A percentile compares a stretch with the other conserved stretches of the same genome.
phyloP scores from a whole-genome alignment of 1,139 yeast genomes.

The Protomyces pachydermus region DNA sequence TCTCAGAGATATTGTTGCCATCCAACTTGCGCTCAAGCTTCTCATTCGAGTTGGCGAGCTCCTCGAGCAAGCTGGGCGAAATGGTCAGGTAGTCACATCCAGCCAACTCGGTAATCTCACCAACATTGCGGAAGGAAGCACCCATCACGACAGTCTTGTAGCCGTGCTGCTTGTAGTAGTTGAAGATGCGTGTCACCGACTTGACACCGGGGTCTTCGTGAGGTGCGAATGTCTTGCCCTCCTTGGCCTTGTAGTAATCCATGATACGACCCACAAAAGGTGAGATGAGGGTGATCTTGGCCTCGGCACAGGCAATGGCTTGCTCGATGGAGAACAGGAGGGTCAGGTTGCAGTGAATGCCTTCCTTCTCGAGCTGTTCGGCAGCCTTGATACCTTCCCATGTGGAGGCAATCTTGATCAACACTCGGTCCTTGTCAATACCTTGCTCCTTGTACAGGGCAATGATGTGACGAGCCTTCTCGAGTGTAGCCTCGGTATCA shows the following conservation, averaged over 20 bases:
- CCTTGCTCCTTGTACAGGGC: constrained; percentile 78
- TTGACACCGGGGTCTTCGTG: constrained; percentile 93
- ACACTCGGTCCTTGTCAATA: constrained; percentile 77
- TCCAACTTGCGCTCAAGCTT: constrained; percentile 70
- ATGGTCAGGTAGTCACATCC: constrained; percentile 97
- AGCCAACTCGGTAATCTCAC: constrained; percentile 94
- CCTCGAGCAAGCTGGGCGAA: constrained; percentile 88
- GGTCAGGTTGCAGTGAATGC: constrained; percentile 92
- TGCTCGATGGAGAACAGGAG: constrained; percentile 90
- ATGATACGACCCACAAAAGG: constrained; percentile 99
- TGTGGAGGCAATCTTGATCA: constrained; percentile 95
- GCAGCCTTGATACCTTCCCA: constrained; percentile 99
- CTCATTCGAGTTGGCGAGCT: constrained; percentile 71
- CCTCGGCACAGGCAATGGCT: constrained; percentile 99
- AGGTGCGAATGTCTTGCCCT: constrained; percentile 78
- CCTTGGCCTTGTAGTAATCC: constrained; percentile 95
- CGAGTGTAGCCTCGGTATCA: constrained; percentile 85
- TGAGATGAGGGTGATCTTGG: constrained; percentile 88
- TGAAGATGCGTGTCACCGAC: constrained; percentile 81
- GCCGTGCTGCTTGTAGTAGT: constrained; percentile 96
- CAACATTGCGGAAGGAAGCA: constrained; percentile 97
- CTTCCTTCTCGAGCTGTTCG: constrained; percentile 85
- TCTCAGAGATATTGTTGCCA: constrained; percentile 51
- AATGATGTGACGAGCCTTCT: constrained; percentile 86
- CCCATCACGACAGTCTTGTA: constrained; percentile 99